Conservation (phyloP, 73 alveolate species). For the Symbiodinium natans region DNA sequence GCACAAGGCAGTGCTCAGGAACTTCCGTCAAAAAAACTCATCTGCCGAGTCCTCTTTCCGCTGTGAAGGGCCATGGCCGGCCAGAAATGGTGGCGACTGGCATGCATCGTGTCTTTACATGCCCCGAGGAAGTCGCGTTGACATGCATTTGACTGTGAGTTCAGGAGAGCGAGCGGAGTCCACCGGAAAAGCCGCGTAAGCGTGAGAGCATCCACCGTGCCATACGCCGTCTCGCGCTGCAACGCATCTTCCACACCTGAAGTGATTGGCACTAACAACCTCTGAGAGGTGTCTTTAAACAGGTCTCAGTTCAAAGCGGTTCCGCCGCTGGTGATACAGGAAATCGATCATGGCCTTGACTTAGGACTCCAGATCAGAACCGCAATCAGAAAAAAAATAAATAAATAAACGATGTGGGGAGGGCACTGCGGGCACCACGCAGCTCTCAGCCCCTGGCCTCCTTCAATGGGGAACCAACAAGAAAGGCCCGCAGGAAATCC, state of each 20-base stretch:
- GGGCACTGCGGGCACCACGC: background rate
- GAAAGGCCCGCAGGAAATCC: slow-evolving; percentile 60
- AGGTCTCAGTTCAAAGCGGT: background rate
- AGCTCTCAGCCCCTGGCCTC: background rate
- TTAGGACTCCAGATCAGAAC: background rate
- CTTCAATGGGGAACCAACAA: slow-evolving; percentile 25
- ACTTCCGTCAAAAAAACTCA: background rate
- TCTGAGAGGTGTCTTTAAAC: background rate
- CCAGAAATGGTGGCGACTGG: background rate
- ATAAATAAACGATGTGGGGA: too few species aligned
- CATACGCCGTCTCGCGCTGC: background rate
- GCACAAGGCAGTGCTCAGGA: background rate
- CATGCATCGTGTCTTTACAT: background rate
- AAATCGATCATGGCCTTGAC: background rate
- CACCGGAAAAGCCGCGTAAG: too few species aligned
- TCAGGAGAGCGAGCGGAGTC: too few species aligned
- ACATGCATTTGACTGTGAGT: background rate
- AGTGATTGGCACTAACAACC: background rate
- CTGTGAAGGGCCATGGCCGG: background rate
- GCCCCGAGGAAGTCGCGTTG: background rate
- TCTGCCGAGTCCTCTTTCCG: background rate
- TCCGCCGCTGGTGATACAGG: slow-evolving; percentile 8
- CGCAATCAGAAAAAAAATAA: too few species aligned
- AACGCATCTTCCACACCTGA: background rate
- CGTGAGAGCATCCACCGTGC: background rate